phyloP scores from a whole-genome alignment of 2,329 filamentous ascomycete genomes.

The Graphilbum fragrans region DNA sequence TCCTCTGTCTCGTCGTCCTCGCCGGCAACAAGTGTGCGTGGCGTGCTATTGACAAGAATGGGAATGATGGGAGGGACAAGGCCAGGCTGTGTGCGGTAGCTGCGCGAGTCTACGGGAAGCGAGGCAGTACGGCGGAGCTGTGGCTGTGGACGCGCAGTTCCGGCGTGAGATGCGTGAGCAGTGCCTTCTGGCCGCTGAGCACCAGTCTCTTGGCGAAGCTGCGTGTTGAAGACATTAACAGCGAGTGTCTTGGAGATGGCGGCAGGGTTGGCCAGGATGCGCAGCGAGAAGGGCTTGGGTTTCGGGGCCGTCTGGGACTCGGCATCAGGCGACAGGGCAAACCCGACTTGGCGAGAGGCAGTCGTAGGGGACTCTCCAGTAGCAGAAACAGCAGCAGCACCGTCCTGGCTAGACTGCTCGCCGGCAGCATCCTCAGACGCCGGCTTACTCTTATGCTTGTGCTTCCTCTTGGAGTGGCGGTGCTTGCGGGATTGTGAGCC shows the following conservation, averaged over 20 bases:
- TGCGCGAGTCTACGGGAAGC: slow-evolving; percentile 25
- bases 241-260: slow-evolving; percentile 40
- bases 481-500: slow-evolving; percentile 4
- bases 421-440: too few relatives aligned
- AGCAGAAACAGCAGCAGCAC: background rate
- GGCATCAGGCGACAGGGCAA: slow-evolving; percentile 21
- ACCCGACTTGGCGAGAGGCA: slow-evolving; percentile 27
- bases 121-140: slow-evolving; percentile 39
- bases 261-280: slow-evolving; percentile 29
- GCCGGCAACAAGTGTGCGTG: slow-evolving; percentile 2
- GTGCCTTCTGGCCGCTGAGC: background rate
- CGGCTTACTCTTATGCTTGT: slow-evolving; percentile 24
- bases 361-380: background rate
- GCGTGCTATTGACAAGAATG: slow-evolving; percentile 16
- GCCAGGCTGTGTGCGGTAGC: slow-evolving; percentile 11
- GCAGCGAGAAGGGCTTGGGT: slow-evolving; percentile 22
- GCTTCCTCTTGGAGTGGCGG: slow-evolving; percentile 18
- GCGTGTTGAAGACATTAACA: slow-evolving; percentile 40
- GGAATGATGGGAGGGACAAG: slow-evolving; percentile 18
- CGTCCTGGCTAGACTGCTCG: too few relatives aligned
- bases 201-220: slow-evolving; percentile 6
- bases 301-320: slow-evolving; percentile 21
- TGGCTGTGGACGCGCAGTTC: slow-evolving; percentile 3
- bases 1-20: slow-evolving; percentile 17
- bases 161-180: background rate